A percentile compares a stretch with the other conserved stretches of the same genome.
phyloP scores from a whole-genome alignment of 441 rosid genomes.

The Manihot esculenta region DNA sequence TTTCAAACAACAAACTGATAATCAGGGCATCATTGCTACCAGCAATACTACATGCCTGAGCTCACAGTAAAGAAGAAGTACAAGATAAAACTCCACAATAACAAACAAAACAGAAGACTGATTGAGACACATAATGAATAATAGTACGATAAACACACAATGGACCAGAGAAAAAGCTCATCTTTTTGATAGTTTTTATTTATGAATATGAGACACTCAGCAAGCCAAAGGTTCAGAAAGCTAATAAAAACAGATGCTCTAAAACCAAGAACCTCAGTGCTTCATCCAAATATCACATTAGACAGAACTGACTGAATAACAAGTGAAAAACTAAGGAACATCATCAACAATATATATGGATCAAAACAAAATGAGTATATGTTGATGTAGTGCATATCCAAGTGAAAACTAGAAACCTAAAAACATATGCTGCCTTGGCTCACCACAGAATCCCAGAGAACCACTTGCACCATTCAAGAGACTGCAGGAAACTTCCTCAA shows the following conservation, averaged over 20 bases:
- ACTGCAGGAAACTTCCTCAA: background rate
- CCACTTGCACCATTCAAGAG: background rate
- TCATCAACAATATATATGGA: background rate
- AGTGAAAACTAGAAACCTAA: background rate
- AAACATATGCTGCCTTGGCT: background rate
- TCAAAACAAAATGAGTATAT: background rate
- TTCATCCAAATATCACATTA: background rate
- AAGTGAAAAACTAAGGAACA: background rate
- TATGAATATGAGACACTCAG: background rate
- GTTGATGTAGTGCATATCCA: background rate
- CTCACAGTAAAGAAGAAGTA: background rate
- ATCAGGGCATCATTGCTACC: background rate
- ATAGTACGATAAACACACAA: background rate
- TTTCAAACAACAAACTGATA: background rate
- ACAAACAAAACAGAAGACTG: background rate
- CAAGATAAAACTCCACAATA: background rate
- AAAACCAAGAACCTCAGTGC: background rate
- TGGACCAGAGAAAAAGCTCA: background rate
- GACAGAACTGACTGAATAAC: background rate
- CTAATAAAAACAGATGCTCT: constrained; percentile 2
- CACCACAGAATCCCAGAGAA: constrained; percentile 1
- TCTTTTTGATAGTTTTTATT: background rate
- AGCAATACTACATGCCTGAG: background rate
- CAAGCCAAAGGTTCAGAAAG: background rate
- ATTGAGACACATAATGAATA: background rate